Evolutionary conservation across 176 grass and related monocot species (phyloP), one percentile per base, ranked within the genome.

Genomic region (Tillandsia fasciculata): DNA sequence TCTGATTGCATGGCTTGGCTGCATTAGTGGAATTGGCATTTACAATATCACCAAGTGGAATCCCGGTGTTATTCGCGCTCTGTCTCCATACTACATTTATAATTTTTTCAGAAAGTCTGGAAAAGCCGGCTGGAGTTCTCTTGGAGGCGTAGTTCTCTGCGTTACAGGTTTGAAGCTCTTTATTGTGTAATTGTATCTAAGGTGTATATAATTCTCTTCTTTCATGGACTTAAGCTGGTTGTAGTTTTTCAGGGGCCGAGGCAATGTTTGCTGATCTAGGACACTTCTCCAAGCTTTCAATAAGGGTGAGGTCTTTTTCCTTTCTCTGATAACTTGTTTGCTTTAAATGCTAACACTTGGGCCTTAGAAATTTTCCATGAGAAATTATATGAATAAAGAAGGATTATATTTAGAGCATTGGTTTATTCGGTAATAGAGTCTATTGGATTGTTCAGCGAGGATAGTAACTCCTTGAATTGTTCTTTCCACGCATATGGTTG

Each of bases 201-300:
- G 9, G 1, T 65, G 12, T 51, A 52, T 12, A 71, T 33, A 83
- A 23, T 10, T 65, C 64, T 58, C 6, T 26, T 12, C 13, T 79
- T 13, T 61, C 22, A 72, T 69, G 50, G 50, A 59, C 66, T 80
- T 53, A 65, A 64, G 49, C 48, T 11, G 63, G 11, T 23, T 66
- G 5, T 49, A 49, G 5, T 48, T 76, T 80, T 66, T 71, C 72
- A 96, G 92, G 92, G 74, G 92, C 83, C 68, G 92, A 96, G 78
- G 85, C 92, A 17, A 91, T 96, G 92, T 96, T 96, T 87, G 92
- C 92, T 64, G 92, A 96, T 53, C 88, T 96, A 18, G 92, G 92
- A 11, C 90, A 94, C 70, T 94, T 94, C 75, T 94, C 90, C 49
- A 94, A 94, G 52, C 71, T 84, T 68, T 89, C 90, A 24, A 68